These are phyloP conservation scores for Boletus rex-veris DNA, from an alignment of 768 basidiomycete genomes.

Conservation along the genomic window DNA sequence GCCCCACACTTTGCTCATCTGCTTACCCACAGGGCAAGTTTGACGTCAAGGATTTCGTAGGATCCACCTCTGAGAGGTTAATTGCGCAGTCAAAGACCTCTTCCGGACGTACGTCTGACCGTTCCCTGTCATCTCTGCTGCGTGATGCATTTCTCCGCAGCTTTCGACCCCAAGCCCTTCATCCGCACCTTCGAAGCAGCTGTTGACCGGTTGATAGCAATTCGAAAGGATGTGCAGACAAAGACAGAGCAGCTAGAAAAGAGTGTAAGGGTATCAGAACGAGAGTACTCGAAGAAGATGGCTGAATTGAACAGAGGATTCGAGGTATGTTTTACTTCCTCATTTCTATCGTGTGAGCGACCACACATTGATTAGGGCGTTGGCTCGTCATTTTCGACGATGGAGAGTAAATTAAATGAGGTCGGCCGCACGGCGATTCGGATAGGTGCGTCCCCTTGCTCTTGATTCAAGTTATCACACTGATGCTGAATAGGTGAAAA, in stretches of 20 bases:
- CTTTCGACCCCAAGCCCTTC: constrained; percentile 94
- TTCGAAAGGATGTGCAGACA: constrained; percentile 86
- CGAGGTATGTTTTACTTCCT: constrained; percentile 55
- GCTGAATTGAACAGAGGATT: constrained; percentile 90
- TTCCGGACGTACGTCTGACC: constrained; percentile 67
- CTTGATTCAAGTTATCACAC: background rate
- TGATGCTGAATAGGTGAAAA: constrained; percentile 69
- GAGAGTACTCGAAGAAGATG: constrained; percentile 94
- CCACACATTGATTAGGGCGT: constrained; percentile 56
- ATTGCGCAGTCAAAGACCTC: constrained; percentile 81
- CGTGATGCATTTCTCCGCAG: constrained; percentile 38
- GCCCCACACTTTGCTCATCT: constrained; percentile 6
- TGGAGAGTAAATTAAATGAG: constrained; percentile 89
- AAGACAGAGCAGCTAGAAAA: constrained; percentile 93
- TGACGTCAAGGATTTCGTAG: constrained; percentile 87
- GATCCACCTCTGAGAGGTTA: constrained; percentile 80
- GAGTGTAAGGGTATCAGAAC: constrained; percentile 80
- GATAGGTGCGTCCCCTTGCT: constrained; percentile 55
- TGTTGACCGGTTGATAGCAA: constrained; percentile 80
- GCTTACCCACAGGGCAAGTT: constrained; percentile 66
- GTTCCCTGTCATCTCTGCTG: background rate
- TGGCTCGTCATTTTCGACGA: constrained; percentile 79
- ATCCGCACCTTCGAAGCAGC: constrained; percentile 89
- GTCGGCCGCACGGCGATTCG: constrained; percentile 92
- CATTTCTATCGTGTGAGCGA: background rate